Conservation (phyloP, 805 yeast genomes). For the Candida maesae region DNA sequence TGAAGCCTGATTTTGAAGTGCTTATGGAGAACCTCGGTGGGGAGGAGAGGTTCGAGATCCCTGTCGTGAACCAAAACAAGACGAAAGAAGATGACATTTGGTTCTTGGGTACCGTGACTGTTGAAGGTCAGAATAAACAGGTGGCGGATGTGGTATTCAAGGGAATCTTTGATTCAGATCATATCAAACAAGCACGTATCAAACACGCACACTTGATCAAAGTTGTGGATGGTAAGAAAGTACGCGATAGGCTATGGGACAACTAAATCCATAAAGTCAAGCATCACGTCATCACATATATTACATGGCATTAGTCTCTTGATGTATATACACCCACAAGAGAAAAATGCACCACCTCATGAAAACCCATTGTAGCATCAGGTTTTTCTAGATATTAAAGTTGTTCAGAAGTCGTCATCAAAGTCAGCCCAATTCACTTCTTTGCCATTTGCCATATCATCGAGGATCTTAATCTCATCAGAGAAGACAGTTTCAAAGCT, state of each 20-base stretch:
- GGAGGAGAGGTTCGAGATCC: slow-evolving; percentile 21
- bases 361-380: too few relatives aligned
- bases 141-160: slow-evolving; percentile 21
- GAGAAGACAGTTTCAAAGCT: slow-evolving; percentile 1
- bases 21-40: slow-evolving; percentile 24
- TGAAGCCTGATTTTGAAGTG: slow-evolving; percentile 15
- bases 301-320: not conserved
- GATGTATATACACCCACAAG: too few relatives aligned
- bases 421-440: slow-evolving; percentile 23
- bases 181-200: slow-evolving; percentile 25
- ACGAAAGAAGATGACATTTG: slow-evolving; percentile 16
- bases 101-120: slow-evolving; percentile 19
- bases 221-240: slow-evolving; percentile 17
- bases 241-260: slow-evolving; percentile 21
- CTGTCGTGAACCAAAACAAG: slow-evolving; percentile 18
- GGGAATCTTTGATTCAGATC: slow-evolving; percentile 26
- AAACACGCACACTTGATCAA: slow-evolving; percentile 18
- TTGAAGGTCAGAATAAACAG: slow-evolving; percentile 19
- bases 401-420: slow-evolving; percentile 15
- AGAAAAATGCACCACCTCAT: too few relatives aligned
- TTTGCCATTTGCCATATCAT: slow-evolving; percentile 18
- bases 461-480: slow-evolving; percentile 12
- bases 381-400: not conserved
- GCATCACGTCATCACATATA: not conserved
- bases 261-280: not conserved